Evolutionary conservation across 768 basidiomycete genomes (phyloP).

Genomic region (Hysterangium stoloniferum): DNA sequence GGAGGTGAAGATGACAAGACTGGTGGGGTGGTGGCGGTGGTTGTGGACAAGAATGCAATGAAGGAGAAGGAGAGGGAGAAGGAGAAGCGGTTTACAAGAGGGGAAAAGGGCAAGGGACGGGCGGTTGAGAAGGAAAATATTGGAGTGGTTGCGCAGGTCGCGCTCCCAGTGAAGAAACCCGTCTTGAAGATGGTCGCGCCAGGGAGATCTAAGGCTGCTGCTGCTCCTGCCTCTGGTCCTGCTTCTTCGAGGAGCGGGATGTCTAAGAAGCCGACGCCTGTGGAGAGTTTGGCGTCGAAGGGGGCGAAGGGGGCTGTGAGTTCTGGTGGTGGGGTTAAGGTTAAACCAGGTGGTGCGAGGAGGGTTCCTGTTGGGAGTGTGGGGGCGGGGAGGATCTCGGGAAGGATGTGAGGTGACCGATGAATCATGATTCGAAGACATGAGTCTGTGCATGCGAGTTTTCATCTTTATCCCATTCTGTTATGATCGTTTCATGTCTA

Average conservation of each 20-base stretch:
- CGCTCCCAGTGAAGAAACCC: not conserved
- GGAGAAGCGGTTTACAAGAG: constrained; percentile 27
- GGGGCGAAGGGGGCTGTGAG: constrained; percentile 11
- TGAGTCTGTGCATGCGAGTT: no score
- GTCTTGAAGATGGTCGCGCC: not conserved
- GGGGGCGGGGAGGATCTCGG: no score
- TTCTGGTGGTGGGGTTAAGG: constrained; percentile 15
- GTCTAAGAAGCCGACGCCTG: constrained; percentile 12
- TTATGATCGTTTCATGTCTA: no score
- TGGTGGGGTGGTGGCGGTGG: constrained; percentile 22
- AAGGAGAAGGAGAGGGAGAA: constrained; percentile 17
- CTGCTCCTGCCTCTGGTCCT: constrained; percentile 15
- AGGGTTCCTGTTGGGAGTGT: constrained; percentile 61
- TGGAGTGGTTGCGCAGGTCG: not conserved
- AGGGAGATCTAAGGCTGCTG: constrained; percentile 11
- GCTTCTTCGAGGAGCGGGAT: constrained; percentile 5
- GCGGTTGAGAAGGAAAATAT: constrained; percentile 7
- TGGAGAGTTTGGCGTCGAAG: not conserved
- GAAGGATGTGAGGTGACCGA: no score
- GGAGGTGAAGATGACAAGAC: constrained; percentile 23
- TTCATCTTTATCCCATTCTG: no score
- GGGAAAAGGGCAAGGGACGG: constrained; percentile 34
- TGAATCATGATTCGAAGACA: no score
- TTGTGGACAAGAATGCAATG: constrained; percentile 9
- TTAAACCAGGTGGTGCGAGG: constrained; percentile 38